Evolutionary conservation across 208 protist species (phyloP), one percentile per base, ranked within the genome.

Genomic region (Acanthamoeba triangularis): DNA sequence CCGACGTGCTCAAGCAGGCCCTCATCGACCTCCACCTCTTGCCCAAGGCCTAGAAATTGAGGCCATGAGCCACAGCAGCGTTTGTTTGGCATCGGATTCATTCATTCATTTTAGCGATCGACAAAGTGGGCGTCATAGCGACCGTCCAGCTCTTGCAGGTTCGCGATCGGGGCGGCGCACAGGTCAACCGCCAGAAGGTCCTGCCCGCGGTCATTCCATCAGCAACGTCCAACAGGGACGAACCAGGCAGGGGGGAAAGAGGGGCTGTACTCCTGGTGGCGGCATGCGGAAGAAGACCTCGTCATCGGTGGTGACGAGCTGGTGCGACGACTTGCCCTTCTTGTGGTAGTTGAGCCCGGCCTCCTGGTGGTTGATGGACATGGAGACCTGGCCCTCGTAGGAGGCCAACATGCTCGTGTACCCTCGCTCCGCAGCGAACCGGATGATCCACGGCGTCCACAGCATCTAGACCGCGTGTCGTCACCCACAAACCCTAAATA

Each of bases 371-470:
- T 88, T 88, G 35, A 88, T 28, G 23, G 80, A 88, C 80, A 88
- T 65, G 23, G 80, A 20, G 80, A n/a, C 61, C 28, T 2, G 35
- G 30, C 63, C 52, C 41, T 59, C 47, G 25, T 41, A 88, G 44
- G 49, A 30, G 30, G 47, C 28, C 23, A 44, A 41, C 80, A 88
- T 14, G 80, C 30, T n/a, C 52, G 80, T 88, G 30, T 88, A 88
- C 28, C 80, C 80, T 10, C 28, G 44, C 88, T 93, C 69, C 13
- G 61, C 88, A 1, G 25, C 61, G 16, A 30, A 93, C 25, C 69
- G 69, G 25, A 93, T 93, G n/a, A 93, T 82, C 88, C 88, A 93
- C 7, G 88, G 88, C 3, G 88, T 93, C 88, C 88, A 93, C 52
- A 88, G 49, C 20, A 37, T 14, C 80, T 44, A 4, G 4, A n/a